phyloP scores from a whole-genome alignment of 2,329 filamentous ascomycete species.

The Acrodontium crateriforme region DNA sequence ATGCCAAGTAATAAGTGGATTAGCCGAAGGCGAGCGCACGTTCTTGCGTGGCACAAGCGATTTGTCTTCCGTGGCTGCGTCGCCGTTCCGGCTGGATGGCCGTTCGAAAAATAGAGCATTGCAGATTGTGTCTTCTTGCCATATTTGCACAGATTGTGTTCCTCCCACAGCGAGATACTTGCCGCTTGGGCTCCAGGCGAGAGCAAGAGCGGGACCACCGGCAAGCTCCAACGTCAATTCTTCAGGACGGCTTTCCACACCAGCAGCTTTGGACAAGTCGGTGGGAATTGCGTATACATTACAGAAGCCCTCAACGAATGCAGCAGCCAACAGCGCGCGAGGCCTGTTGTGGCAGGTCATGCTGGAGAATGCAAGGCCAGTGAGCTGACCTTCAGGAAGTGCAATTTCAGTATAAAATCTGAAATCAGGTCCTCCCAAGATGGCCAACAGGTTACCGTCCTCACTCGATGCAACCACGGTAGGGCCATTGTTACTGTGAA shows the following conservation, averaged over 20 bases:
- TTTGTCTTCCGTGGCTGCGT: conserved; percentile 5
- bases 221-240: conserved; percentile 11
- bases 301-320: conserved; percentile 26
- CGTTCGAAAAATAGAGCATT: no score
- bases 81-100: no score
- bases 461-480: not conserved
- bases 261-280: no score
- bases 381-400: conserved; percentile 2
- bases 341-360: conserved; percentile 4
- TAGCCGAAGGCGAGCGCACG: no score
- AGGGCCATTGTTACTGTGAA: not conserved
- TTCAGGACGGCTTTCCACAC: no score
- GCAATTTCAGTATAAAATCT: conserved; percentile 1
- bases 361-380: conserved; percentile 2
- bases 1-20: conserved; percentile 17
- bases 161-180: conserved; percentile 30
- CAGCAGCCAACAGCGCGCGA: conserved; percentile 24
- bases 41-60: conserved; percentile 6
- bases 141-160: conserved; percentile 31
- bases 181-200: conserved; percentile 33
- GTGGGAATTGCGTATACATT: conserved; percentile 27
- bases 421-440: not conserved
- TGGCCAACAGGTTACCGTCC: not conserved
- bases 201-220: conserved; percentile 22
- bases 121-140: conserved; percentile 18